Evolutionary conservation across 1,139 yeast genomes (phyloP), one percentile per base, ranked within the genome.

Genomic region (Hanseniaspora sp.): DNA sequence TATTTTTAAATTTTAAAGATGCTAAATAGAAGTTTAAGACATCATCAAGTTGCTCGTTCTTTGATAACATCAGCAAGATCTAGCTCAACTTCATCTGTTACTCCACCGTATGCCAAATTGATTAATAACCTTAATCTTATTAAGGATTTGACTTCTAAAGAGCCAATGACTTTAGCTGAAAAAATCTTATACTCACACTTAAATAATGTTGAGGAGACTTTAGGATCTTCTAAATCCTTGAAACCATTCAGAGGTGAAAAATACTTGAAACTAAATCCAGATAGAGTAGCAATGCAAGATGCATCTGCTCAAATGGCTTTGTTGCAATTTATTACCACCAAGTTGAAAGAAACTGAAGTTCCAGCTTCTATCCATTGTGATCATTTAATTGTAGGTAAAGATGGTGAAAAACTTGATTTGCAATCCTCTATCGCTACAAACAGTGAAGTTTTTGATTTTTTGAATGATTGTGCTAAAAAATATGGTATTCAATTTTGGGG

Each of bases 401-500:
- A 84, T 58, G 98, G 97, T 61, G 97, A 95, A 46, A 80, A 79
- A 17, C 67, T 72, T 56, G 98, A 92, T 70, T 76, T 92, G 67
- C 71, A 74, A 56, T 72, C 77, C 45, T 86, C 96, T 35, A 80
- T 86, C 48, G 81, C 85, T 18, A 83, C 88, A 55, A 92, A 92
- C 74, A 81, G 83, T 64, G 98, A 92, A 69, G 97, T 92, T 49
- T 92, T 88, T 67, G 95, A 88, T 66, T 92, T 92, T 72, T 74
- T 92, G 62, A 86, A 85, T 68, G 79, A 90, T 59, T 87, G 96
- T 71, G 95, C 95, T 58, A 83, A 79, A 62, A 88, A 86, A 70
- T 92, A 88, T 68, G 96, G 96, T 58, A 87, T 92, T 60, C 95
- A 86, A 67, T 92, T 92, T 72, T 92, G 98, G 98, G 96, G 96